Evolutionary conservation across 2,329 filamentous ascomycete species (phyloP).

Genomic region (Ceratocystis papillata): DNA sequence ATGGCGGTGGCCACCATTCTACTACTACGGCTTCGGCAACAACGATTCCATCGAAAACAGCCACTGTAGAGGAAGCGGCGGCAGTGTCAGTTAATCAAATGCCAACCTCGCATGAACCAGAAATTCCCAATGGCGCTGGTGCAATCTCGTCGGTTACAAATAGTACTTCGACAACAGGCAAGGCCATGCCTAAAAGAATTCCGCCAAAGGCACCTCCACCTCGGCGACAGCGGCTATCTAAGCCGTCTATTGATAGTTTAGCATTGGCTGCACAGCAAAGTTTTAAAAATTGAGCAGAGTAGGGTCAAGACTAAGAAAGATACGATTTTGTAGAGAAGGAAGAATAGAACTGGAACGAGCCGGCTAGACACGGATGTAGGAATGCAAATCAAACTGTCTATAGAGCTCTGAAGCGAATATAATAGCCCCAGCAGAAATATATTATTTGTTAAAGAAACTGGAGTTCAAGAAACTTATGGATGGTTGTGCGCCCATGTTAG

Average conservation of each 20-base stretch:
- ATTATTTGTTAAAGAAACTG: too few species aligned
- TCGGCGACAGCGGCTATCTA: slow-evolving; percentile 35
- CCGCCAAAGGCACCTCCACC: slow-evolving; percentile 40
- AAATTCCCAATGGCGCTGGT: not conserved
- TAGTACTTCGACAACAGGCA: not conserved
- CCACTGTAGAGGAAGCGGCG: not conserved
- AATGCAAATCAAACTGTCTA: too few species aligned
- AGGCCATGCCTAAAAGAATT: slow-evolving; percentile 31
- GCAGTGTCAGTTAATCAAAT: not conserved
- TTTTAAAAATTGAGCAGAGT: not conserved
- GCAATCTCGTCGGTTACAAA: not conserved
- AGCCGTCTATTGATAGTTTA: slow-evolving; percentile 5
- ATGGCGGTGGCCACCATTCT: not conserved
- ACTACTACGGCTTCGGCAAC: not conserved
- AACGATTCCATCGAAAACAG: not conserved
- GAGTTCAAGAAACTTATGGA: too few species aligned
- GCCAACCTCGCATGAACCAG: not conserved
- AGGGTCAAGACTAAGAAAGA: too few species aligned
- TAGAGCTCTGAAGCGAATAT: too few species aligned
- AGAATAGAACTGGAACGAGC: too few species aligned
- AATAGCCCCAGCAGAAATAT: too few species aligned
- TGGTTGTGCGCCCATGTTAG: too few species aligned
- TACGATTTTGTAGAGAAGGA: too few species aligned
- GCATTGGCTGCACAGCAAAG: slow-evolving; percentile 3
- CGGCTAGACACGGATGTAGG: too few species aligned